A percentile compares a stretch with the other conserved stretches of the same genome.
Evolutionary conservation across 139 green algal genomes (phyloP).

Genomic region (Pseudopediastrum boryanum): DNA sequence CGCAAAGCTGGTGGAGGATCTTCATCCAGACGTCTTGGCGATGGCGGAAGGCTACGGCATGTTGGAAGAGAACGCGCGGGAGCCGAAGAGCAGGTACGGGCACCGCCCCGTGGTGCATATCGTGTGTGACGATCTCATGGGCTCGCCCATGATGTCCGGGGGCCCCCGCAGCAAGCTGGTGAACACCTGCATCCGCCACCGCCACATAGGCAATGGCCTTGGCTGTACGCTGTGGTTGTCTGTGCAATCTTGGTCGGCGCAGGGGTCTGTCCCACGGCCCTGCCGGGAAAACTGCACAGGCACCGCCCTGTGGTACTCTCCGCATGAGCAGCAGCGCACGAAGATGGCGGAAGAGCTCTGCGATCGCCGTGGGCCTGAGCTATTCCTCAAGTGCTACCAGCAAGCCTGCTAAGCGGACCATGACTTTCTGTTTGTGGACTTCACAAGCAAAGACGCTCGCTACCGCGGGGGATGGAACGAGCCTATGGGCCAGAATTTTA

Average conservation of each 20-base stretch:
- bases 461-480: not conserved
- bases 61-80: not conserved
- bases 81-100: not conserved
- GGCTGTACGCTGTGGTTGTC: not conserved
- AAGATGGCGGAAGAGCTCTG: not conserved
- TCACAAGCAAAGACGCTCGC: not conserved
- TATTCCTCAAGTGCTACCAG: not conserved
- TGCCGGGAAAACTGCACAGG: not conserved
- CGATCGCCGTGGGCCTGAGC: too few relatives aligned
- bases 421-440: not conserved
- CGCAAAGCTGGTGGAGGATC: not conserved
- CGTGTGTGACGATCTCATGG: not conserved
- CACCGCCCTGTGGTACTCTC: not conserved
- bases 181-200: not conserved
- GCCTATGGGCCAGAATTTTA: too few relatives aligned
- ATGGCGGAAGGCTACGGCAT: not conserved
- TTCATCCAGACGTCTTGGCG: not conserved
- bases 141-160: not conserved
- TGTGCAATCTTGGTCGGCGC: not conserved
- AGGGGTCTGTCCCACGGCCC: not conserved
- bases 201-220: not conserved
- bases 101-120: not conserved
- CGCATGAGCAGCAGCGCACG: not conserved
- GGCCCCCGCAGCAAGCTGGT: not conserved
- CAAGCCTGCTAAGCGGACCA: not conserved